Evolutionary conservation across 805 yeast species (phyloP), one percentile per base, ranked within the genome.

Genomic region (Myxozyma lipomycoides): DNA sequence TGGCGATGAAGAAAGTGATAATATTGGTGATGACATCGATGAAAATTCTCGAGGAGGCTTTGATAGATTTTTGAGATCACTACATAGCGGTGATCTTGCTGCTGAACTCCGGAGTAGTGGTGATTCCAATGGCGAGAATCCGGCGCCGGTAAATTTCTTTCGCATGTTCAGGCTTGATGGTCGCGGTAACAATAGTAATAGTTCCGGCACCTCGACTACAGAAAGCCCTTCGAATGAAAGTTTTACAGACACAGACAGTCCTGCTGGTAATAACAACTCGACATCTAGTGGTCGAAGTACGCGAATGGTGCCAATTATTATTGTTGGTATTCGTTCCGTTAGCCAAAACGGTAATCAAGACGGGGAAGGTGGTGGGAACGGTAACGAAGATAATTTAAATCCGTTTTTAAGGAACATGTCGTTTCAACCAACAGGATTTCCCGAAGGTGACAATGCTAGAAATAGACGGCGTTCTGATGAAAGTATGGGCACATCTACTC

Each of bases 271-370:
- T 35, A 24, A 24, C 3, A 39, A 24, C 4, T 7, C 12, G 7
- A 28, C 7, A 9, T 7, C 12, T 12, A 28, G 12, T n/a, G 43
- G 43, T 18, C 5, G 18, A 25, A 50, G 51, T 15, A 37, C 39
- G 38, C 43, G 59, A 24, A 60, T 63, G 28, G 69, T 76, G 2
- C 81, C 81, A 1, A 76, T 77, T 2, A 65, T 77, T 50, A 72
- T 77, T 22, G 70, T 77, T 19, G 79, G 81, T 4, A 73, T 77
- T 21, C 64, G 80, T 6, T 73, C 78, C 0, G 72, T 63, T 46
- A 25, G 41, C 12, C 52, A 15, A 9, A n/a, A 17, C n/a, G 51
- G 24, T 17, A 56, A 52, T 4, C 52, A 45, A 34, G 43, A 40
- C 23, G 50, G 47, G 32, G 46, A 50, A 43, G 43, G 46, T 22